Conservation (phyloP, 23 red algal species). For the Chondrus crispus region DNA sequence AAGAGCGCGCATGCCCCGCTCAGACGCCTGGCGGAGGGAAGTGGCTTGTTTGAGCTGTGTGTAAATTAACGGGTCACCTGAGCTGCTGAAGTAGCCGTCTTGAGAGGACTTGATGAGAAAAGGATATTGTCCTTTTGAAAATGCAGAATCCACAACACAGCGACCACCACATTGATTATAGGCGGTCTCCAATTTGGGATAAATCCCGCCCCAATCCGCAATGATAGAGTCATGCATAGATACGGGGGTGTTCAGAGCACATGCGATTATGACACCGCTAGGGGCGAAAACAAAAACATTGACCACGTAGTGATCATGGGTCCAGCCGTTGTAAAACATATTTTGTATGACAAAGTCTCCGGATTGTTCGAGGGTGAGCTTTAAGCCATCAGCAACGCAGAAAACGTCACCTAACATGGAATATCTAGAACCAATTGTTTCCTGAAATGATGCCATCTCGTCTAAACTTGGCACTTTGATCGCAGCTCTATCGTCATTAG, state of each 20-base stretch:
- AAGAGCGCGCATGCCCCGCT: slow-evolving; percentile 11
- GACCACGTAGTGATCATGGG: slow-evolving; percentile 15
- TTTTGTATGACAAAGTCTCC: not conserved
- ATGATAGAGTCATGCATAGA: not conserved
- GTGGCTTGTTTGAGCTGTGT: not conserved
- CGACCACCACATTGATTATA: not conserved
- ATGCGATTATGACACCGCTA: not conserved
- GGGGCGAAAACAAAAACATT: slow-evolving; percentile 19
- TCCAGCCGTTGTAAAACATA: slow-evolving; percentile 36
- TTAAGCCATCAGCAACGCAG: not conserved
- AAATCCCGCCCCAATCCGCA: not conserved
- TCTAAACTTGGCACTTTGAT: not conserved
- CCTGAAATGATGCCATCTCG: not conserved
- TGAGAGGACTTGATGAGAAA: not conserved
- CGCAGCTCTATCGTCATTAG: not conserved
- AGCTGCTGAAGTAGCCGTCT: not conserved
- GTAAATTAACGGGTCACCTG: not conserved
- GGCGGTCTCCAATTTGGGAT: not conserved
- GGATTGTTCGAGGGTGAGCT: not conserved
- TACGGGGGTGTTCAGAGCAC: not conserved
- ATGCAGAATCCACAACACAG: slow-evolving; percentile 16
- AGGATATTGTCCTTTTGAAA: not conserved
- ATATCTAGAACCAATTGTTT: not conserved
- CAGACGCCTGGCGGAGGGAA: not conserved
- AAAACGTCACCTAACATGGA: not conserved